Conservation (phyloP, 75 land plant genomes). For the Adiantum capillusveneris region DNA sequence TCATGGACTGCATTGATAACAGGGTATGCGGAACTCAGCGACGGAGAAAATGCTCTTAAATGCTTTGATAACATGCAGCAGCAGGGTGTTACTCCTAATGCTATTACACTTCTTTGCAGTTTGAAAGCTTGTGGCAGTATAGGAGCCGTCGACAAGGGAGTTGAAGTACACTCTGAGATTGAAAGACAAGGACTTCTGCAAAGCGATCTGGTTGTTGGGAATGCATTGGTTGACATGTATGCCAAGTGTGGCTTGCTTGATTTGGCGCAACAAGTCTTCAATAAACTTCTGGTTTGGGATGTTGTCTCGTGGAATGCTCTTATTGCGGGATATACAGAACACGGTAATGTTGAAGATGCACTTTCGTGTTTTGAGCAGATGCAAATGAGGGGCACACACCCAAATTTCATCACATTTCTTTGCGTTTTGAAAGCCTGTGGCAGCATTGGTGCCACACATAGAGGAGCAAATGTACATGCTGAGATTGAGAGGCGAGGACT, state of each 20-base stretch:
- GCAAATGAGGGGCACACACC: constrained; percentile 15
- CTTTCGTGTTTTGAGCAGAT: constrained; percentile 6
- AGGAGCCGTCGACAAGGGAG: constrained; percentile 24
- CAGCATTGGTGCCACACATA: not conserved
- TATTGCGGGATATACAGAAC: constrained; percentile 24
- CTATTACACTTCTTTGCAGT: constrained; percentile 39
- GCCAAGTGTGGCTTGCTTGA: constrained; percentile 22
- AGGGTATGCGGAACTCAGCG: not conserved
- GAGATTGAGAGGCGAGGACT: not conserved
- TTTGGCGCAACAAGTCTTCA: constrained; percentile 30
- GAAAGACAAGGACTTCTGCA: not conserved
- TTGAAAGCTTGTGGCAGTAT: constrained; percentile 42
- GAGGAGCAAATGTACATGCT: constrained; percentile 41
- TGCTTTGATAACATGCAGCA: constrained; percentile 42
- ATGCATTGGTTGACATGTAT: constrained; percentile 14
- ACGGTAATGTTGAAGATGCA: constrained; percentile 6
- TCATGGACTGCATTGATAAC: constrained; percentile 1
- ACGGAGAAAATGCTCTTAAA: constrained; percentile 37
- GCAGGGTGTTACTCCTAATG: constrained; percentile 49
- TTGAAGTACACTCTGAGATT: not conserved
- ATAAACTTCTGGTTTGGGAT: constrained; percentile 13
- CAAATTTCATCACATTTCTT: constrained; percentile 14
- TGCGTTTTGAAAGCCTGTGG: constrained; percentile 6
- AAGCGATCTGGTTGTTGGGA: constrained; percentile 7
- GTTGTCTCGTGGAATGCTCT: constrained; percentile 25